Conservation (phyloP, 2,329 filamentous ascomycete genomes). For the Claviceps humidiphila region DNA sequence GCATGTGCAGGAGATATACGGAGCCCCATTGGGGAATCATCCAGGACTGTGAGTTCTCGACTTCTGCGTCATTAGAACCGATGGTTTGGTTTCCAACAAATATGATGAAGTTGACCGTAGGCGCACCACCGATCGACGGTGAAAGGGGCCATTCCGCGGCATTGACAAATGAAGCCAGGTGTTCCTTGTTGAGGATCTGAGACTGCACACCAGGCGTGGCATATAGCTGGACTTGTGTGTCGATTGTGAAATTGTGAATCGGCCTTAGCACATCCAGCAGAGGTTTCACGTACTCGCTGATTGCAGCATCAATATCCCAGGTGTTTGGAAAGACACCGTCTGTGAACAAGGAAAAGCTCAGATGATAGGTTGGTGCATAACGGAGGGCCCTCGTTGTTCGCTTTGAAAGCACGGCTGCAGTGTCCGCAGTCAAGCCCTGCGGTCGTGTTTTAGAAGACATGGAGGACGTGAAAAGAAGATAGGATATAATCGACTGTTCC, state of each 20-base stretch:
- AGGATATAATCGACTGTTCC: constrained; percentile 75
- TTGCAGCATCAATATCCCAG: constrained; percentile 79
- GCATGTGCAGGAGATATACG: constrained; percentile 44
- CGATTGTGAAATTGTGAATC: constrained; percentile 91
- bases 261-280: constrained; percentile 64
- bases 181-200: constrained; percentile 63
- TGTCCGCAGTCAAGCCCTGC: constrained; percentile 34
- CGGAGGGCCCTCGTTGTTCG: constrained; percentile 77
- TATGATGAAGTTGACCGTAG: constrained; percentile 90
- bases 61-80: constrained; percentile 25
- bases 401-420: constrained; percentile 44
- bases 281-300: constrained; percentile 69
- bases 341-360: constrained; percentile 92
- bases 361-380: constrained; percentile 85
- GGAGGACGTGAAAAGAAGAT: constrained; percentile 51
- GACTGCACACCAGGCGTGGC: constrained; percentile 54
- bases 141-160: constrained; percentile 95
- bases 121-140: constrained; percentile 82
- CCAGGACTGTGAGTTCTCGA: constrained; percentile 54
- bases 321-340: constrained; percentile 63
- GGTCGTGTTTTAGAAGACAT: constrained; percentile 34
- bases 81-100: constrained; percentile 76
- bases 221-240: constrained; percentile 92
- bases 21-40: constrained; percentile 91
- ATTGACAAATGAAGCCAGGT: constrained; percentile 90